Evolutionary conservation across 2,329 filamentous ascomycete species (phyloP), one percentile per base, ranked within the genome.

Genomic region (Colletotrichum sp.): DNA sequence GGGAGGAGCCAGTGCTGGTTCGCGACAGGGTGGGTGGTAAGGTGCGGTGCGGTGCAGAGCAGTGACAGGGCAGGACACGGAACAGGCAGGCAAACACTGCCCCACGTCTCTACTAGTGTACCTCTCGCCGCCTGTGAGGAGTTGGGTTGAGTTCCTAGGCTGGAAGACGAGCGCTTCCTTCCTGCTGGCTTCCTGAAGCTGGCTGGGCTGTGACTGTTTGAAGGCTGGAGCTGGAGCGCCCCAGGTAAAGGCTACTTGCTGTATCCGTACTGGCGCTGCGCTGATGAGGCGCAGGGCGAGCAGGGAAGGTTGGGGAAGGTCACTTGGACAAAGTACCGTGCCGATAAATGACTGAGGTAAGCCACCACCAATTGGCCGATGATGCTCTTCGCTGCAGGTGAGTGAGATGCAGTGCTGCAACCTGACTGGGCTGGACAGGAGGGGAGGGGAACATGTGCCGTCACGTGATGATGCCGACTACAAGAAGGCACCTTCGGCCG

Each of bases 341-440:
- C 73, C 65, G 58, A 69, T 34, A 39, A 34, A 18, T 39, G 36
- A 58, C 56, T 75, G 64, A 75, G 56, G 71, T 73, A 76, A 74
- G 64, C 58, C 30, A 58, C 22, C 55, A 58, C 25, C 25, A 58
- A 58, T 18, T 58, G 25, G 25, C 55, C 25, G 55, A 58, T 27
- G n/a, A 52, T 52, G 43, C 12, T 22, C 43, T 52, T 52, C 43
- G 22, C 43, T 52, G 43, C 43, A 52, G 43, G 43, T 8, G 10
- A 25, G n/a, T 52, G 43, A 52, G 43, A 52, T 52, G 43, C 43
- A 52, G 43, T 10, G 43, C 43, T 52, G 43, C 43, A 52, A 52
- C 43, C 43, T 52, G 25, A 30, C 55, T 58, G 55, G 55, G 55
- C 55, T 58, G 55, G 55, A 58, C 55, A 52, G 43, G 43, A 52